Evolutionary conservation across 2,329 filamentous ascomycete species (phyloP).

Genomic region (Calonectria pseudoturangicola): DNA sequence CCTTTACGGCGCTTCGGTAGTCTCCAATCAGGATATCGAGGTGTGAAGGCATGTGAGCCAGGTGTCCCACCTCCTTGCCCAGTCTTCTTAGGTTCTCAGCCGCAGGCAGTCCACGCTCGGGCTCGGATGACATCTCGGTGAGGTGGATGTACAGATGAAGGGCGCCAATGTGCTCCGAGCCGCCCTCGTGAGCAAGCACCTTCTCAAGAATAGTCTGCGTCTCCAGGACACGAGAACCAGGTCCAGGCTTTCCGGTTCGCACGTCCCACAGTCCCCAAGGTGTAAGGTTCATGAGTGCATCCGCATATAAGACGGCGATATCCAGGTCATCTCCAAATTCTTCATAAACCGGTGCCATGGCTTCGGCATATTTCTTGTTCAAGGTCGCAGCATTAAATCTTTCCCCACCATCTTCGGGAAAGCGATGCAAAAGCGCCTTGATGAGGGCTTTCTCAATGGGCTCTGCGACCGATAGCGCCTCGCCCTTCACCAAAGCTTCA

Average conservation of each 20-base stretch:
- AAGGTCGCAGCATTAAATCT: slow-evolving; percentile 61
- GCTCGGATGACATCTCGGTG: slow-evolving; percentile 82
- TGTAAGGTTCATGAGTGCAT: slow-evolving; percentile 66
- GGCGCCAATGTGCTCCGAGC: slow-evolving; percentile 78
- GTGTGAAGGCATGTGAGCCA: slow-evolving; percentile 84
- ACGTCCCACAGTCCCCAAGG: slow-evolving; percentile 65
- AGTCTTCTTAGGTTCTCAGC: slow-evolving; percentile 79
- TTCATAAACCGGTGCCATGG: slow-evolving; percentile 59
- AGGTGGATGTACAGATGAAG: slow-evolving; percentile 86
- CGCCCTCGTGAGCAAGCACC: slow-evolving; percentile 67
- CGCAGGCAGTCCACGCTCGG: slow-evolving; percentile 75
- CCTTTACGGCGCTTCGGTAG: slow-evolving; percentile 76
- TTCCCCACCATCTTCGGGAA: slow-evolving; percentile 70
- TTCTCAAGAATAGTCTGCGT: slow-evolving; percentile 60
- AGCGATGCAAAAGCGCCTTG: slow-evolving; percentile 76
- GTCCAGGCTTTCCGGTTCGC: slow-evolving; percentile 56
- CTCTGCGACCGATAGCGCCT: slow-evolving; percentile 41
- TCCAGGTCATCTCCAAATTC: slow-evolving; percentile 61
- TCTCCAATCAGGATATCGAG: slow-evolving; percentile 83
- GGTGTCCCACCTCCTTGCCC: slow-evolving; percentile 80
- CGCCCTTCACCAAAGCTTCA: slow-evolving; percentile 43
- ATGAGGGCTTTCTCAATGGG: slow-evolving; percentile 77
- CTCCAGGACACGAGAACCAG: slow-evolving; percentile 58
- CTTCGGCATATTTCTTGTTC: slow-evolving; percentile 55
- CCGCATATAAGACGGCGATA: slow-evolving; percentile 55